Conservation (phyloP, 1,139 yeast genomes). For the Magnusiomyces clavatus region DNA sequence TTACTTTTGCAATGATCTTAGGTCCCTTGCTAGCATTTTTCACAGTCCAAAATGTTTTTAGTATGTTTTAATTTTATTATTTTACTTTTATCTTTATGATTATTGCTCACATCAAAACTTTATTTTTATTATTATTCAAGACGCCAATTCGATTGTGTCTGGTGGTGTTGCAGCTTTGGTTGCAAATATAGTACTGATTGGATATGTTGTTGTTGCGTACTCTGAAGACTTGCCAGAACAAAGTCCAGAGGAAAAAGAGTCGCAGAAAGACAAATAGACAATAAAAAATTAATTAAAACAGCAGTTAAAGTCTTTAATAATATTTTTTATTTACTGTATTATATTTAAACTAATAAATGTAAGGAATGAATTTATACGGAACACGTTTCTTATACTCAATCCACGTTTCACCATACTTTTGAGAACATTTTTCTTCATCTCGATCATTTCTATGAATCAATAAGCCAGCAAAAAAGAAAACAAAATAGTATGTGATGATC, state of each 20-base stretch:
- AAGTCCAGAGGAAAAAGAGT: slow-evolving; percentile 34
- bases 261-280: slow-evolving; percentile 14
- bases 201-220: slow-evolving; percentile 82
- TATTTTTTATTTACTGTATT: neutral
- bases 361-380: slow-evolving; percentile 87
- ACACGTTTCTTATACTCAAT: slow-evolving; percentile 67
- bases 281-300: neutral
- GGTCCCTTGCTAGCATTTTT: slow-evolving; percentile 75
- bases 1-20: slow-evolving; percentile 83
- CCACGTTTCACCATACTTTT: slow-evolving; percentile 84
- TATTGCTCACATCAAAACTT: slow-evolving; percentile 10
- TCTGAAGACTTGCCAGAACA: slow-evolving; percentile 55
- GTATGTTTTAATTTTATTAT: slow-evolving; percentile 18
- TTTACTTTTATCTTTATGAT: neutral
- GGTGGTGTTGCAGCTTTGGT: slow-evolving; percentile 87
- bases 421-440: slow-evolving; percentile 86
- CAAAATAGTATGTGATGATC: slow-evolving; percentile 80
- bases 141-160: slow-evolving; percentile 57
- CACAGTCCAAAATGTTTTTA: slow-evolving; percentile 44
- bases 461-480: slow-evolving; percentile 71
- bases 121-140: slow-evolving; percentile 21
- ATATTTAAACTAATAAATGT: slow-evolving; percentile 46
- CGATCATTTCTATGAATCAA: slow-evolving; percentile 81
- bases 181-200: slow-evolving; percentile 81
- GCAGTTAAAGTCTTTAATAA: neutral